These are phyloP conservation scores for Chaetomium cochliodes DNA, from an alignment of 495 filamentous ascomycete species.

Conservation along the genomic window DNA sequence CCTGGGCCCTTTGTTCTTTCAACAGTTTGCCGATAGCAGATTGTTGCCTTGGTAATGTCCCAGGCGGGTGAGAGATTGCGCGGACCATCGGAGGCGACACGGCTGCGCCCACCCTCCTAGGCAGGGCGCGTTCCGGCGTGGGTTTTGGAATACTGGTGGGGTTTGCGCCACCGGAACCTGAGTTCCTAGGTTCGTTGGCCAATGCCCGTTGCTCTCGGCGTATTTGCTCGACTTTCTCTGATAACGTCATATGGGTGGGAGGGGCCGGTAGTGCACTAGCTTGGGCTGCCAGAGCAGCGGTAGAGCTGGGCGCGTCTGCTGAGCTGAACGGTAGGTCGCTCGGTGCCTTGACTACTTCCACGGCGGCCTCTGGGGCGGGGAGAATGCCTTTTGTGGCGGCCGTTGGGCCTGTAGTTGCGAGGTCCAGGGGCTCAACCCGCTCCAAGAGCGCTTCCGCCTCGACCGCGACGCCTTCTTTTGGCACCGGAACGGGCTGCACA, in stretches of 20 bases:
- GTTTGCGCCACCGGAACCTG: conserved; percentile 19
- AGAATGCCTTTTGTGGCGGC: conserved; percentile 15
- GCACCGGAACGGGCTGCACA: conserved; percentile 19
- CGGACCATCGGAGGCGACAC: conserved; percentile 67
- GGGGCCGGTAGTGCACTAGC: conserved; percentile 1
- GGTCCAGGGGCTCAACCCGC: conserved; percentile 67
- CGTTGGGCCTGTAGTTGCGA: conserved; percentile 56
- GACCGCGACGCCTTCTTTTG: conserved; percentile 22
- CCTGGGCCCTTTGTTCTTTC: conserved; percentile 40
- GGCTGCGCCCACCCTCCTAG: conserved; percentile 40
- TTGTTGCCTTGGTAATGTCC: conserved; percentile 37
- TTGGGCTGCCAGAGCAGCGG: conserved; percentile 1
- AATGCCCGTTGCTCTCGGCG: conserved; percentile 44
- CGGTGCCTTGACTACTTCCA: conserved; percentile 14
- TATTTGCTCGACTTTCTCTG: conserved; percentile 53
- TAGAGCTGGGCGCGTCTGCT: not conserved
- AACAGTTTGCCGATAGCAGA: conserved; percentile 35
- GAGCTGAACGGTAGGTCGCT: conserved; percentile 18
- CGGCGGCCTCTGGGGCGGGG: conserved; percentile 19
- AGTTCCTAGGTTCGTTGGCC: conserved; percentile 31
- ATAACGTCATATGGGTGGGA: conserved; percentile 35
- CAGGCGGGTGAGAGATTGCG: conserved; percentile 66
- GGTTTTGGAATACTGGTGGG: conserved; percentile 20
- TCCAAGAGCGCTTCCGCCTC: conserved; percentile 41
- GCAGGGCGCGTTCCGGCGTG: conserved; percentile 41